Conservation (phyloP, 139 green algal genomes). For the Chlorella sp. region DNA sequence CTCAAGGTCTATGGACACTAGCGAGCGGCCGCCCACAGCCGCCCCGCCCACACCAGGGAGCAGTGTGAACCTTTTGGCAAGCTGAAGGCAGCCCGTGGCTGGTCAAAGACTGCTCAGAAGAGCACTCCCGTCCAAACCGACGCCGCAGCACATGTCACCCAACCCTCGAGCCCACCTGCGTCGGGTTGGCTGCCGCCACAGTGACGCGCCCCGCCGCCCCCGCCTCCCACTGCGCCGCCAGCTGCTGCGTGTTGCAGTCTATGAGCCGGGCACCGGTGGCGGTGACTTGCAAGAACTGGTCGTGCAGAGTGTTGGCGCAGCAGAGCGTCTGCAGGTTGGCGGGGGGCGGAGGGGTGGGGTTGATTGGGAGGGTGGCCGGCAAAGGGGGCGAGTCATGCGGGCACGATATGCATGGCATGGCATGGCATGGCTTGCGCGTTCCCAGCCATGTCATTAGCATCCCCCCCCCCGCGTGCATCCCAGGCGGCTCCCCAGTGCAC, state of each 20-base stretch:
- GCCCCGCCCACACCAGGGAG: no score
- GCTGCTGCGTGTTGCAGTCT: slow-evolving; percentile 40
- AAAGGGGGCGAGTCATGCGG: background rate
- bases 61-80: no score
- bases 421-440: no score
- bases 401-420: no score
- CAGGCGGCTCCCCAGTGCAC: no score
- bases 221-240: slow-evolving; percentile 73
- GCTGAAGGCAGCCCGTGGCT: background rate
- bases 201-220: slow-evolving; percentile 68
- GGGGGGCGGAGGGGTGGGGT: background rate
- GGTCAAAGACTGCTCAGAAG: no score
- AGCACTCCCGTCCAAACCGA: no score
- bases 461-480: no score
- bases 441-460: no score
- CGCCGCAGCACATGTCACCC: background rate
- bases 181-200: slow-evolving; percentile 75
- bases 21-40: no score
- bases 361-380: background rate
- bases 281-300: slow-evolving; percentile 89
- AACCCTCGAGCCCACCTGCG: slow-evolving; percentile 60
- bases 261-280: slow-evolving; percentile 58
- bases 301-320: slow-evolving; percentile 80
- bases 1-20: background rate
- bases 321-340: slow-evolving; percentile 78